Percentiles rank a stretch among this genome's conserved stretches.
These are phyloP conservation scores for Monilinia vaccinii-corymbosi DNA, from an alignment of 2,329 filamentous ascomycete species.

Conservation along the genomic window DNA sequence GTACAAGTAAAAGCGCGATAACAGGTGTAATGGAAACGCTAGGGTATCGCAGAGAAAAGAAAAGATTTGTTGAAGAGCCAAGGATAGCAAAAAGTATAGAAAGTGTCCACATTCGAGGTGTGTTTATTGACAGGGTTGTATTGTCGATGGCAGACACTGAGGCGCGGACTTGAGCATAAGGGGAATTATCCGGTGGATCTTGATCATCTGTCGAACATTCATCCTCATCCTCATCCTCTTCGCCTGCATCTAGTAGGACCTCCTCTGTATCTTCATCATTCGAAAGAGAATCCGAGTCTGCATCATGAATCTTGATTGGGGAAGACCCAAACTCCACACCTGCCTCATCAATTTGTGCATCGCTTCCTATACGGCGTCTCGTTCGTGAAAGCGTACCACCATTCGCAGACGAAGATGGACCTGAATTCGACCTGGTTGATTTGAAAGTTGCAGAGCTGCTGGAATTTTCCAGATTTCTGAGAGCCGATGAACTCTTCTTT, in stretches of 20 bases:
- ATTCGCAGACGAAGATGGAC: conserved; percentile 11
- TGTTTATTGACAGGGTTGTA: conserved; percentile 71
- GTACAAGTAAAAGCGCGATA: conserved; percentile 76
- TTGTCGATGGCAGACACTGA: conserved; percentile 71
- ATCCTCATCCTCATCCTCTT: conserved; percentile 23
- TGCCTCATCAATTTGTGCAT: conserved; percentile 13
- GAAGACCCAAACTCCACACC: conserved; percentile 20
- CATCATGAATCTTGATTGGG: conserved; percentile 14
- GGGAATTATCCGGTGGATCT: conserved; percentile 58
- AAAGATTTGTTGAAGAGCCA: conserved; percentile 76
- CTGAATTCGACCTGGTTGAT: conserved; percentile 10
- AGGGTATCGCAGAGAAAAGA: conserved; percentile 84
- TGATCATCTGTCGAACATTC: conserved; percentile 37
- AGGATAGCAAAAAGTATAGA: conserved; percentile 74
- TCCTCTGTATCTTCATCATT: conserved; percentile 26
- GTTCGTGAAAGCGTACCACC: not conserved
- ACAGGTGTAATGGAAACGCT: conserved; percentile 85
- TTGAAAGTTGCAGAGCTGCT: conserved; percentile 17
- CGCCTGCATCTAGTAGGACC: conserved; percentile 29
- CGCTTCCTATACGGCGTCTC: conserved; percentile 4
- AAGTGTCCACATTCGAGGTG: conserved; percentile 77
- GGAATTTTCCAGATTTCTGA: conserved; percentile 24
- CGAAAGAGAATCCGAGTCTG: conserved; percentile 25
- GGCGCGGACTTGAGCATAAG: conserved; percentile 70
- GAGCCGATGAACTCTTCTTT: conserved; percentile 19